Conservation (phyloP, 495 filamentous ascomycete species). For the Physcia stellaris region DNA sequence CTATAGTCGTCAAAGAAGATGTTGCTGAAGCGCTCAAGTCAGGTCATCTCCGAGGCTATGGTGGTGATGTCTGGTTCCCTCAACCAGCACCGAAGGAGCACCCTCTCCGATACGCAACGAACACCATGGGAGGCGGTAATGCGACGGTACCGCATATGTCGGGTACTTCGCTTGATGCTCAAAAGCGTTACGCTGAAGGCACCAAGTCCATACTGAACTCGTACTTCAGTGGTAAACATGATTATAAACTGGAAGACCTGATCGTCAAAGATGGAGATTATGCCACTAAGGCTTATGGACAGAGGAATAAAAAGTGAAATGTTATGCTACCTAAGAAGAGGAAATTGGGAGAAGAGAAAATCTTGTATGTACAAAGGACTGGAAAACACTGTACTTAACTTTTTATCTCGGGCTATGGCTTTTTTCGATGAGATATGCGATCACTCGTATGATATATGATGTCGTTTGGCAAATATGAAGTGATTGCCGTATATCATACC, state of each 20-base stretch:
- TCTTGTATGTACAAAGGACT: too few relatives aligned
- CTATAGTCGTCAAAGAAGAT: conserved; percentile 98
- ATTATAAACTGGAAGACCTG: conserved; percentile 83
- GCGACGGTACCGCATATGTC: conserved; percentile 98
- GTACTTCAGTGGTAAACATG: conserved; percentile 74
- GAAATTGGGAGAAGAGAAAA: too few relatives aligned
- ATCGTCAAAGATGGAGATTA: conserved; percentile 90
- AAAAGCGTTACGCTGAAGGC: conserved; percentile 85
- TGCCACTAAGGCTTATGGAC: conserved; percentile 88
- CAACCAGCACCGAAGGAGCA: conserved; percentile 95
- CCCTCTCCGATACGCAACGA: conserved; percentile 80
- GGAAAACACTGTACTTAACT: too few relatives aligned
- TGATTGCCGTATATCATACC: too few relatives aligned
- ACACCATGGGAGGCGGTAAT: conserved; percentile 92
- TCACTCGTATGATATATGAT: too few relatives aligned
- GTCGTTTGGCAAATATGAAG: too few relatives aligned
- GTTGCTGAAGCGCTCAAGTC: conserved; percentile 86
- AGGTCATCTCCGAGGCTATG: conserved; percentile 93
- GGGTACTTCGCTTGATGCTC: conserved; percentile 91
- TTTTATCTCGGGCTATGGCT: too few relatives aligned
- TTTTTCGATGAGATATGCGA: too few relatives aligned
- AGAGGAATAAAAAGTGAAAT: too few relatives aligned
- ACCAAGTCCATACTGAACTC: conserved; percentile 79
- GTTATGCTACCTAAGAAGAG: too few relatives aligned
- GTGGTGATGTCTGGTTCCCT: conserved; percentile 87